Base-by-base conservation (phyloP, 352 stramenopile genomes). In the Pythium coloratum region DNA sequence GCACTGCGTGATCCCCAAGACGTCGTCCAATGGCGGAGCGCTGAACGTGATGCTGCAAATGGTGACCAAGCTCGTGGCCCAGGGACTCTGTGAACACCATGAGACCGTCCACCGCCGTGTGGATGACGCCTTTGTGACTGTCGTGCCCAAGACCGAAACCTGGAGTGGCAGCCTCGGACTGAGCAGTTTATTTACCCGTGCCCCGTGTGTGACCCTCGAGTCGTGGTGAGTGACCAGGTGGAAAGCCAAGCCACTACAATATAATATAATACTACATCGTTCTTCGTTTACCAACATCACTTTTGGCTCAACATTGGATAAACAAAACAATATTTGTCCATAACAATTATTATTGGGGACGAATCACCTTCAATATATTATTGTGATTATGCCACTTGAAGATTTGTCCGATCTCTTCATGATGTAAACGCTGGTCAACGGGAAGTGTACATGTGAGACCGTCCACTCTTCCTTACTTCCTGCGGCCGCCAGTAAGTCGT, bases 141-240 rank as follows among this genome's bases (percentile, higher is more conserved):
- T 20, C 18, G 14, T 32, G 46, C 8, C 46, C 18, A 53, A 30
- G n/a, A 32, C 8, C n/a, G 10, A 14, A 12, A 7, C 10, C n/a
- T 53, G 46, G 46, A 53, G n/a, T 9, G 20, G 6, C 20, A 53
- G 46, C 46, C 30, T 16, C n/a, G 20, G 46, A 6, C 20, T 53
- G n/a, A 53, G 46, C 46, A 53, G 46, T 32, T 32, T 53, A 28
- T 53, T 53, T 53, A 32, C 46, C 18, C 13, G 46, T 53, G 46
- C 46, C 20, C 46, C 46, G 46, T 32, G 46, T 10, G 46, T 53
- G 46, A 33, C 46, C 6, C 46, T 53, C 46, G 46, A 53, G 46
- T 53, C 46, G 20, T 53, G 46, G 46, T 53, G 46, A 53, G 4
- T 8, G 5, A 3, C 1, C 16, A 18, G 8, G 28, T 30, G 28